phyloP scores from a whole-genome alignment of 495 filamentous ascomycete species.

The Tuber microsphaerosporum region DNA sequence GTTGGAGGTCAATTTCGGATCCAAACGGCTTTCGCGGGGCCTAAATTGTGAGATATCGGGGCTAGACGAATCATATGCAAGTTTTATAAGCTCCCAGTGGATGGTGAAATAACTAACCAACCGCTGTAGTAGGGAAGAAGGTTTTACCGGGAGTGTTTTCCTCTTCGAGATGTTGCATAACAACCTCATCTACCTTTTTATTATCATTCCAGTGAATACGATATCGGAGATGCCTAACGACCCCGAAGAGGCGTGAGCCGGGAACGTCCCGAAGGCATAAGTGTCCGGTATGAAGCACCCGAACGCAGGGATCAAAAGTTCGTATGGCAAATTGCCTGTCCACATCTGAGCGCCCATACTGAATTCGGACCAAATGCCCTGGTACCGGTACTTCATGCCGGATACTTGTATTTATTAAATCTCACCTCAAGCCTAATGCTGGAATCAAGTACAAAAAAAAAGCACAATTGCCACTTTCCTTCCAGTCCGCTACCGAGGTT shows the following conservation, averaged over 20 bases:
- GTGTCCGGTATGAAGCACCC: background rate
- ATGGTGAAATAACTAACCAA: conserved; percentile 4
- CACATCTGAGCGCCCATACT: background rate
- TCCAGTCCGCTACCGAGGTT: background rate
- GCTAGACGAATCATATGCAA: background rate
- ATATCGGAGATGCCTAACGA: background rate
- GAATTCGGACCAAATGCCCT: background rate
- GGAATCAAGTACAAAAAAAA: background rate
- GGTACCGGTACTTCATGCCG: background rate
- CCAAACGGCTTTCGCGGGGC: background rate
- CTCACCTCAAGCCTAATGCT: background rate
- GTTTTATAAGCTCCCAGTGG: background rate
- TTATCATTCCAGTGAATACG: background rate
- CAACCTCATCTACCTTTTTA: conserved; percentile 3
- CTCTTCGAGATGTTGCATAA: conserved; percentile 5
- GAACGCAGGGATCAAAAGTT: background rate
- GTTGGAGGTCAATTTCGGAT: conserved; percentile 2
- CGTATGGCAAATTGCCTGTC: background rate
- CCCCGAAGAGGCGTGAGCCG: conserved; percentile 7
- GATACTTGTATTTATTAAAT: conserved; percentile 2
- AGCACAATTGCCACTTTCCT: background rate
- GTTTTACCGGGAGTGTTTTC: conserved; percentile 2
- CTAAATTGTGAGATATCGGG: conserved; percentile 1
- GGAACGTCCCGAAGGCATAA: conserved; percentile 2
- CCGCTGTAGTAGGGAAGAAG: background rate